These are phyloP conservation scores for Herpotrichia juniperi DNA, from an alignment of 2,329 filamentous ascomycete species.

Conservation along the genomic window DNA sequence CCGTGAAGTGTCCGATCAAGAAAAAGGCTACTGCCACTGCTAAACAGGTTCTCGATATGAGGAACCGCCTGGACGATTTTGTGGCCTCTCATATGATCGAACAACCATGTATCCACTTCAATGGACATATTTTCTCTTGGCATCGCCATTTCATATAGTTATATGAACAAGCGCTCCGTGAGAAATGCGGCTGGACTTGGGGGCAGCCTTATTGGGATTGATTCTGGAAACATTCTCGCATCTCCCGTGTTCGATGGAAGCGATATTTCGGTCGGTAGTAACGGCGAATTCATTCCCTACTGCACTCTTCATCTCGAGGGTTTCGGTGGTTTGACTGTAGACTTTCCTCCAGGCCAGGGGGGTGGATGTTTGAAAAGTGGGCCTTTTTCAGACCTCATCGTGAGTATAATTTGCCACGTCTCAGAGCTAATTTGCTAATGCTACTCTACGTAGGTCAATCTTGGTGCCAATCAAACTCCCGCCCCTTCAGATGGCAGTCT, in stretches of 20 bases:
- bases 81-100: slow-evolving; percentile 21
- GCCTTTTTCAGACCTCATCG: slow-evolving; percentile 54
- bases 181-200: slow-evolving; percentile 51
- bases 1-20: slow-evolving; percentile 21
- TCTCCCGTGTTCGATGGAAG: slow-evolving; percentile 63
- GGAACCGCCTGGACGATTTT: slow-evolving; percentile 23
- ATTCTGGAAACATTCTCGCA: slow-evolving; percentile 44
- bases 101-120: slow-evolving; percentile 18
- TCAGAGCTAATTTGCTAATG: neutral
- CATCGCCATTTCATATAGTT: slow-evolving; percentile 49
- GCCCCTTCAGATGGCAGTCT: neutral
- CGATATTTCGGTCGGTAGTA: slow-evolving; percentile 52
- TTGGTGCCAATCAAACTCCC: slow-evolving; percentile 6
- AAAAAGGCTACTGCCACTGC: slow-evolving; percentile 8
- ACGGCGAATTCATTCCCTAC: slow-evolving; percentile 47
- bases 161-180: slow-evolving; percentile 49
- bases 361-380: slow-evolving; percentile 61
- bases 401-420: neutral
- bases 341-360: slow-evolving; percentile 56
- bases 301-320: slow-evolving; percentile 27
- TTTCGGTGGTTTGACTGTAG: slow-evolving; percentile 20
- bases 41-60: slow-evolving; percentile 11
- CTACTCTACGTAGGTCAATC: slow-evolving; percentile 5
- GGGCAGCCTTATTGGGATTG: slow-evolving; percentile 60
- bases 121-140: slow-evolving; percentile 32